Percentiles rank a stretch among this genome's conserved stretches.
Conservation (phyloP, 768 basidiomycete species). For the Rubroboletus pulcherrimus region DNA sequence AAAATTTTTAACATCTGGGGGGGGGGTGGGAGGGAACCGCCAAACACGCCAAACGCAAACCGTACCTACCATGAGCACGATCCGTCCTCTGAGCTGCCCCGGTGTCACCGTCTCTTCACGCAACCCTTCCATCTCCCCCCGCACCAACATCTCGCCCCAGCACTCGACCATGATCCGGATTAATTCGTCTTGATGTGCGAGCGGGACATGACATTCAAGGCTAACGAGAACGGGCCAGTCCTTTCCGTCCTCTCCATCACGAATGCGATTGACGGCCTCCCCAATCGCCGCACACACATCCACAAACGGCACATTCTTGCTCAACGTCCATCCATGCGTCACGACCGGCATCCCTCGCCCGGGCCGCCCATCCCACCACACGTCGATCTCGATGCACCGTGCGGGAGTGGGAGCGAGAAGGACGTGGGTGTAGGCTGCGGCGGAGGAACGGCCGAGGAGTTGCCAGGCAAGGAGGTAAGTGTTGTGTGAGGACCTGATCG, state of each 20-base stretch:
- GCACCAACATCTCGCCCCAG: conserved; percentile 54
- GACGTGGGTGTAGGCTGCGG: conserved; percentile 53
- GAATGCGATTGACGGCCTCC: conserved; percentile 16
- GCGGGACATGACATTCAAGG: conserved; percentile 59
- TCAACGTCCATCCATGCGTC: conserved; percentile 60
- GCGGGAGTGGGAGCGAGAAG: conserved; percentile 39
- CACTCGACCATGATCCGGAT: conserved; percentile 47
- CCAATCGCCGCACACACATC: conserved; percentile 45
- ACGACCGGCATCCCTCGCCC: conserved; percentile 47
- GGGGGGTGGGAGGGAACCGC: neutral
- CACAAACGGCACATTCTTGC: conserved; percentile 46
- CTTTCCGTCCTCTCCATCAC: conserved; percentile 17
- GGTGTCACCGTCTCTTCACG: conserved; percentile 39
- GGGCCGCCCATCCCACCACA: conserved; percentile 47
- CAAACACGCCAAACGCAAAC: neutral
- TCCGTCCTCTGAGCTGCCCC: conserved; percentile 45
- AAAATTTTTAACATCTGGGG: neutral
- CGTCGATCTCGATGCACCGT: conserved; percentile 66
- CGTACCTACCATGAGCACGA: conserved; percentile 51
- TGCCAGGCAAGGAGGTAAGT: conserved; percentile 61
- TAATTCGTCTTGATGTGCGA: conserved; percentile 48
- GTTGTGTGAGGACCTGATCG: conserved; percentile 53
- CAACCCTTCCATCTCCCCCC: conserved; percentile 11
- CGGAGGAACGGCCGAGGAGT: conserved; percentile 50
- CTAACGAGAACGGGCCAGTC: conserved; percentile 60